Base-by-base conservation (phyloP, 441 rosid species). In the Erodium chrysanthum region DNA sequence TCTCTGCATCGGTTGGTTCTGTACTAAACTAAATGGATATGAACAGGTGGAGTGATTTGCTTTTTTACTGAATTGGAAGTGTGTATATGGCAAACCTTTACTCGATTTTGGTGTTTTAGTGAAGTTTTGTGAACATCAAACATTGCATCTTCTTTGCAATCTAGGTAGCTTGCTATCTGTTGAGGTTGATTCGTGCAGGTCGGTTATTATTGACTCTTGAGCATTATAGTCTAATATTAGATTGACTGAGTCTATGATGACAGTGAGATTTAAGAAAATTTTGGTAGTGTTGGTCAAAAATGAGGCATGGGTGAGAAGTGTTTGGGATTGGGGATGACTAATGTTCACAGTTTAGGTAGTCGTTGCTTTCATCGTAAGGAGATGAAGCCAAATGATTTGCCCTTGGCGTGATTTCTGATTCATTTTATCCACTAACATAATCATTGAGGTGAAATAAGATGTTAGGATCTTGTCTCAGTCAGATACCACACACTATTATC, bases 381-480 rank as follows among this genome's bases (percentile, higher is more conserved):
- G 60, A 54, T 18, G 23, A 54, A 1, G 60, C 25, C 60, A 54
- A 54, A 25, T 54, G 12, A 18, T 54, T 54, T 54, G 11, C 8
- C 60, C 23, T 21, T 54, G 12, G 23, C 60, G 25, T 20, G 60
- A 18, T 54, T 54, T 54, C 23, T 7, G 23, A 54, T 54, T 20
- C 25, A 54, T 35, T 54, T 54, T 20, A 54, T 44, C 23, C 10
- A 2, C 40, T 0, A 35, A 35, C 40, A 35, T 35, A 35, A 35
- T 35, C 40, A 35, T 35, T 35, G 40, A 35, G 40, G 10, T 35
- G 9, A 35, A 35, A 35, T 35, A 35, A 54, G 10, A 20, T 54
- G 25, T 54, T 54, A 54, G 60, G 60, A 54, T 54, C 22, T 54
- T 54, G 25, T 54, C 60, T 18, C 60, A 8, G 9, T 54, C 60